Evolutionary conservation across 768 basidiomycete genomes (phyloP), one percentile per base, ranked within the genome.

Genomic region (Mycena haematopus): DNA sequence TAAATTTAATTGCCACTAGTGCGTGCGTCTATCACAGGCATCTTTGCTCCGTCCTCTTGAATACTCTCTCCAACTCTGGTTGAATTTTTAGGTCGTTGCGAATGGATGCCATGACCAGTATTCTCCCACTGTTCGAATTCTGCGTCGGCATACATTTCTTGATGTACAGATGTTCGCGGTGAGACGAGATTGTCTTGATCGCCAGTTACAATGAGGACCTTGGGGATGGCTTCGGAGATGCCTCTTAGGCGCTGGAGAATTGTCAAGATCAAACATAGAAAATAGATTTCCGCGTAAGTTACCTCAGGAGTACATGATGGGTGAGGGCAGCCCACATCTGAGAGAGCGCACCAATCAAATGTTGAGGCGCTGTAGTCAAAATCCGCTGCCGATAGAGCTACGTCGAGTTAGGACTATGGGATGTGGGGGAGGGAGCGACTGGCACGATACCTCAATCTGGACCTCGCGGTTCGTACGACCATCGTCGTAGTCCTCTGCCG

Each of bases 301-400:
- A 67, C 66, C 22, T 78, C 77, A 0, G 81, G 73, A 6, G 76
- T 69, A 66, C 86, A 55, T 80, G 69, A 70, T 93, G 91, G 0
- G 87, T 89, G 1, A 90, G 65, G 0, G 69, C 86, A 1, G 92
- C 90, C 15, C 77, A 79, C 84, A 90, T 86, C 72, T 95, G 93
- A 13, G 89, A 91, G 17, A 94, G 59, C 27, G 83, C 75, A 0
- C 92, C 92, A 19, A 83, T 62, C 54, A 87, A 71, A 3, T 75
- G 77, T 66, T 92, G 93, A 3, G 83, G 84, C 35, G 80, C 82
- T 1, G 88, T 86, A 8, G 83, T 74, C 6, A 73, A 66, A 19
- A 85, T 75, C 21, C 88, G 85, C 19, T 70, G 74, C 42, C 77
- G 72, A 66, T 79, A 80, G 3, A 67, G 61, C 89, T 92, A 53